These are phyloP conservation scores for Ophiostoma fasciatum DNA, from an alignment of 2,329 filamentous ascomycete species.

Conservation along the genomic window DNA sequence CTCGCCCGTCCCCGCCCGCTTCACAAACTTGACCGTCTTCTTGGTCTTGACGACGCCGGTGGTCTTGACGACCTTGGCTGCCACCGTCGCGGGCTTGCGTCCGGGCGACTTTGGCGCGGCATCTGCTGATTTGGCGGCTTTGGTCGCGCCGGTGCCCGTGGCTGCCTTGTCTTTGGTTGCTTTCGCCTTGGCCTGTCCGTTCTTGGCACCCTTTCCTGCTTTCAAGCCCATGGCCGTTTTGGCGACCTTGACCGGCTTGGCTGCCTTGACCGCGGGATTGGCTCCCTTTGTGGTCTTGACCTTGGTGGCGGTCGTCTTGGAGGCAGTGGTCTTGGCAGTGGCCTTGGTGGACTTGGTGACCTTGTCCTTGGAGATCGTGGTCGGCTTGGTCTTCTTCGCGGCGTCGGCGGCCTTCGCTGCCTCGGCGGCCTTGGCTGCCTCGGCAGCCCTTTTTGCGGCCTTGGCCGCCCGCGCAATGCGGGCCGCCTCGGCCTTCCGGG, in stretches of 20 bases:
- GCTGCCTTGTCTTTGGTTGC: too few relatives aligned
- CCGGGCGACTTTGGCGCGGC: too few relatives aligned
- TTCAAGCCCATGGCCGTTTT: conserved; percentile 14
- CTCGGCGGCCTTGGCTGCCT: background rate
- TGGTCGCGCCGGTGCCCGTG: too few relatives aligned
- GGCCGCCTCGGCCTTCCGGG: conserved; percentile 12
- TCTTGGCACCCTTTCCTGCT: too few relatives aligned
- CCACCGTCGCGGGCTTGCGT: background rate
- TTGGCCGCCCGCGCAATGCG: conserved; percentile 11
- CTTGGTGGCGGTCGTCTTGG: too few relatives aligned
- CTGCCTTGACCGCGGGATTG: conserved; percentile 1
- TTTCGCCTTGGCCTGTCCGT: too few relatives aligned
- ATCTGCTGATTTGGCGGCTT: too few relatives aligned
- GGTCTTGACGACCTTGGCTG: background rate
- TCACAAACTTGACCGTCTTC: too few relatives aligned
- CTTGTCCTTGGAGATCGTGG: too few relatives aligned
- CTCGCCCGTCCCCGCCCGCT: too few relatives aligned
- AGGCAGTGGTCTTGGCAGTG: conserved; percentile 28
- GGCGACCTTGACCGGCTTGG: conserved; percentile 20
- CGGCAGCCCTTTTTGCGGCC: background rate
- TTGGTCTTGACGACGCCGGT: background rate
- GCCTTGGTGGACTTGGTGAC: conserved; percentile 23
- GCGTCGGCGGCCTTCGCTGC: background rate
- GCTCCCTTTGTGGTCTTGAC: too few relatives aligned
- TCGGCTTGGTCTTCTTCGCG: background rate